These are phyloP conservation scores for Klebsormidium nitens DNA, from an alignment of 139 green algal genomes.

Conservation along the genomic window DNA sequence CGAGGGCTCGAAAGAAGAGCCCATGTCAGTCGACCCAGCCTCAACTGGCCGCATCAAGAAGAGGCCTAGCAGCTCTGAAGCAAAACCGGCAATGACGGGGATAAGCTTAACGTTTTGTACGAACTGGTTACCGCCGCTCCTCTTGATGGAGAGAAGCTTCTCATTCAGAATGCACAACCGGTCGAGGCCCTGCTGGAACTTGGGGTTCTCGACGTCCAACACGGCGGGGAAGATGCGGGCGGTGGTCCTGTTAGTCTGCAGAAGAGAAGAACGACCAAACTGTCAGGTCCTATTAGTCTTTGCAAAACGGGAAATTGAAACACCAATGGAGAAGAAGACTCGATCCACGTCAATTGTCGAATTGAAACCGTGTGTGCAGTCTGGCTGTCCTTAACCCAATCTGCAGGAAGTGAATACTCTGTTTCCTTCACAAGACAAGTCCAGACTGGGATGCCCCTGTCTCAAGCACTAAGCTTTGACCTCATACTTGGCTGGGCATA, in stretches of 20 bases:
- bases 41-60: conserved; percentile 80
- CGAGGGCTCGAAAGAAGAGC: conserved; percentile 36
- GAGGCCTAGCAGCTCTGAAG: conserved; percentile 64
- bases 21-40: conserved; percentile 65
- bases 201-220: conserved; percentile 69
- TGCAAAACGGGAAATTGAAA: too few relatives aligned
- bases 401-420: too few relatives aligned
- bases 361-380: too few relatives aligned
- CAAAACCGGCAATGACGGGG: conserved; percentile 73
- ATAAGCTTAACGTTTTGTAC: conserved; percentile 71
- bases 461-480: too few relatives aligned
- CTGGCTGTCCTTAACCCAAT: too few relatives aligned
- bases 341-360: too few relatives aligned
- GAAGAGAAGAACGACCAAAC: too few relatives aligned
- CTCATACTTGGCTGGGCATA: too few relatives aligned
- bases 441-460: too few relatives aligned
- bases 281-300: too few relatives aligned
- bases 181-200: conserved; percentile 82
- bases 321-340: too few relatives aligned
- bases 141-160: conserved; percentile 66
- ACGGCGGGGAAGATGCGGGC: conserved; percentile 93
- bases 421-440: too few relatives aligned
- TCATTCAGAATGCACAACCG: conserved; percentile 72
- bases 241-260: conserved; percentile 96
- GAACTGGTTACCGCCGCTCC: conserved; percentile 51